phyloP scores from a whole-genome alignment of 345 rosid species.

The Boechera stricta region DNA sequence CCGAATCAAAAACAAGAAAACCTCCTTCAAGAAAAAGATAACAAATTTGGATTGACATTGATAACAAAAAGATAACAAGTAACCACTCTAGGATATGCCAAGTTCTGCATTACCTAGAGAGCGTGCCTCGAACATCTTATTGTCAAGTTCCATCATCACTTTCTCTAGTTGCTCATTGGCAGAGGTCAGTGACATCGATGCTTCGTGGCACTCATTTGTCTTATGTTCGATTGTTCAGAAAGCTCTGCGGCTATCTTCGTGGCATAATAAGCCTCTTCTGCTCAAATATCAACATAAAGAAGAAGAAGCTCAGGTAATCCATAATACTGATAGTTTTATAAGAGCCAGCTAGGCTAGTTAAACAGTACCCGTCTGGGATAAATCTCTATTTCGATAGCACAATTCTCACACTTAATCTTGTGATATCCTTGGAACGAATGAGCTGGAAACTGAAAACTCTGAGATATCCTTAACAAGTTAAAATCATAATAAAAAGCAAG shows the following conservation, averaged over 20 bases:
- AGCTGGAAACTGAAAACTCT: slow-evolving; percentile 2
- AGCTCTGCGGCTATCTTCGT: slow-evolving; percentile 64
- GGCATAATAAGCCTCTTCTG: slow-evolving; percentile 83
- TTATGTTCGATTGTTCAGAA: slow-evolving; percentile 63
- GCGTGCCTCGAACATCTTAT: slow-evolving; percentile 65
- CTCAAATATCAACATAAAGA: slow-evolving; percentile 35
- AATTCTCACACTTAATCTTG: slow-evolving; percentile 78
- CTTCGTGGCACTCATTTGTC: slow-evolving; percentile 93
- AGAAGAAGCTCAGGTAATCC: slow-evolving; percentile 13
- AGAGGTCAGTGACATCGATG: slow-evolving; percentile 92
- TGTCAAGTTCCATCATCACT: slow-evolving; percentile 91
- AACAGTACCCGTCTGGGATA: slow-evolving; percentile 69
- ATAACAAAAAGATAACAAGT: not conserved
- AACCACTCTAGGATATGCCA: not conserved
- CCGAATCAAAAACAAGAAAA: slow-evolving; percentile 17
- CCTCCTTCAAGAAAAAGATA: not conserved
- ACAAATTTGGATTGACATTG: slow-evolving; percentile 13
- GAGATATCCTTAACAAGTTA: not conserved
- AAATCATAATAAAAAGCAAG: not conserved
- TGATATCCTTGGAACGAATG: slow-evolving; percentile 43
- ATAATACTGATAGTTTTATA: not conserved
- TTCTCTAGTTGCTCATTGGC: slow-evolving; percentile 83
- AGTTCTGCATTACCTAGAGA: slow-evolving; percentile 64
- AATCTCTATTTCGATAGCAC: slow-evolving; percentile 74
- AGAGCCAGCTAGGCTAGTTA: slow-evolving; percentile 1